These are phyloP conservation scores for Dactylellina cionopaga DNA, from an alignment of 2,329 filamentous ascomycete species.

Conservation along the genomic window DNA sequence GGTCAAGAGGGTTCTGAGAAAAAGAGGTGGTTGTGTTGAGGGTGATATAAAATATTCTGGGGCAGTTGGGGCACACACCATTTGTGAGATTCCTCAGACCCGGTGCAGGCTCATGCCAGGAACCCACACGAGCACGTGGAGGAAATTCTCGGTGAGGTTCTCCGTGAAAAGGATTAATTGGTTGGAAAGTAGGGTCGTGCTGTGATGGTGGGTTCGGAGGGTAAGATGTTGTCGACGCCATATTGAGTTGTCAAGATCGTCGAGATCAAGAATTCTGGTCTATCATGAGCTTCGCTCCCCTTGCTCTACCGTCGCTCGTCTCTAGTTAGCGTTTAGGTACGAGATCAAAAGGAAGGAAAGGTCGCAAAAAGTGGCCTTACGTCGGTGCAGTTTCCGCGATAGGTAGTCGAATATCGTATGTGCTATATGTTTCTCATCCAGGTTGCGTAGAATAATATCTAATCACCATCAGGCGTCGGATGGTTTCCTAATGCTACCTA, in stretches of 20 bases:
- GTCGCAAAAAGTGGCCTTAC: constrained; percentile 43
- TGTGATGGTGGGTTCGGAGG: constrained; percentile 49
- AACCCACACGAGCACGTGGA: constrained; percentile 52
- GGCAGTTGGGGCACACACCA: constrained; percentile 50
- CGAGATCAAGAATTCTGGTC: constrained; percentile 28
- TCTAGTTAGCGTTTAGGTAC: constrained; percentile 27
- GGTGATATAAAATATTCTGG: constrained; percentile 48
- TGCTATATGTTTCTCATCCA: constrained; percentile 47
- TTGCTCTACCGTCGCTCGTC: constrained; percentile 22
- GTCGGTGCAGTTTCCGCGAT: constrained; percentile 34
- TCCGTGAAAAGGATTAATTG: constrained; percentile 50
- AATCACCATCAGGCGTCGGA: constrained; percentile 52
- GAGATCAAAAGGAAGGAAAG: constrained; percentile 16
- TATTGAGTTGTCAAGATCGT: constrained; percentile 38
- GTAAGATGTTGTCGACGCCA: constrained; percentile 53
- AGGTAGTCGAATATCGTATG: constrained; percentile 31
- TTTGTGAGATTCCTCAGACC: constrained; percentile 52
- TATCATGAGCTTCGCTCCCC: constrained; percentile 43
- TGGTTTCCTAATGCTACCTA: constrained; percentile 47
- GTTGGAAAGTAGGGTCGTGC: constrained; percentile 50
- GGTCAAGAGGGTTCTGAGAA: constrained; percentile 18
- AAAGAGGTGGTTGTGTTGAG: constrained; percentile 51
- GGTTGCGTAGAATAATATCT: constrained; percentile 52
- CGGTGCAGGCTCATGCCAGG: constrained; percentile 47
- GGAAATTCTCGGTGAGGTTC: constrained; percentile 51